Evolutionary conservation across 306 rosid species (phyloP).

Genomic region (Rubus idaeus): DNA sequence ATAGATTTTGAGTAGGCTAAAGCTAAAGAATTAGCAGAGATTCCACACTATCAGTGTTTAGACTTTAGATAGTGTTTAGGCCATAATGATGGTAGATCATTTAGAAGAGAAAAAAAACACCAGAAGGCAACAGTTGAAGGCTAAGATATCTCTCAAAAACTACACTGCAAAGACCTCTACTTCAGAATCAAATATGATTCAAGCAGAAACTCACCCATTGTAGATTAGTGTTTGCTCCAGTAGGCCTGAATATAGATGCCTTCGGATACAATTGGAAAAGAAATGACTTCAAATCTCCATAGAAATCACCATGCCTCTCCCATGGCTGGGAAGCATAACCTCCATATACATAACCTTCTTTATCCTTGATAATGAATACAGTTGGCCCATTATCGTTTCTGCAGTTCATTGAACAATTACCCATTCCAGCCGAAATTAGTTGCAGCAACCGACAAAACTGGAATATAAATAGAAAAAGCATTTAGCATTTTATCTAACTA

Average conservation of each 20-base stretch:
- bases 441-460: slow-evolving; percentile 25
- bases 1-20: not conserved
- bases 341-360: slow-evolving; percentile 78
- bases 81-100: not conserved
- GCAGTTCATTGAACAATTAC: slow-evolving; percentile 44
- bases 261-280: slow-evolving; percentile 75
- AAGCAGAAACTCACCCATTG: slow-evolving; percentile 75
- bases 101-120: not conserved
- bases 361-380: slow-evolving; percentile 72
- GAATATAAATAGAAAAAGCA: slow-evolving; percentile 16
- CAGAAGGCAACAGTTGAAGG: not conserved
- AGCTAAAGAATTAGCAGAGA: not conserved
- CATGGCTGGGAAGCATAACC: slow-evolving; percentile 92
- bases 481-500: slow-evolving; percentile 14
- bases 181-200: slow-evolving; percentile 3
- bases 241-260: slow-evolving; percentile 74
- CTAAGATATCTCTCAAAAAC: not conserved
- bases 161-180: not conserved
- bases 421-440: slow-evolving; percentile 31
- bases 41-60: not conserved
- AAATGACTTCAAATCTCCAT: slow-evolving; percentile 82
- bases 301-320: slow-evolving; percentile 90
- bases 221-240: slow-evolving; percentile 77
- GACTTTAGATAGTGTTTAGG: not conserved
- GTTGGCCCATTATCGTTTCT: slow-evolving; percentile 82